Evolutionary conservation across 148 eudicot species (phyloP).

Genomic region (Camellia sinensis): DNA sequence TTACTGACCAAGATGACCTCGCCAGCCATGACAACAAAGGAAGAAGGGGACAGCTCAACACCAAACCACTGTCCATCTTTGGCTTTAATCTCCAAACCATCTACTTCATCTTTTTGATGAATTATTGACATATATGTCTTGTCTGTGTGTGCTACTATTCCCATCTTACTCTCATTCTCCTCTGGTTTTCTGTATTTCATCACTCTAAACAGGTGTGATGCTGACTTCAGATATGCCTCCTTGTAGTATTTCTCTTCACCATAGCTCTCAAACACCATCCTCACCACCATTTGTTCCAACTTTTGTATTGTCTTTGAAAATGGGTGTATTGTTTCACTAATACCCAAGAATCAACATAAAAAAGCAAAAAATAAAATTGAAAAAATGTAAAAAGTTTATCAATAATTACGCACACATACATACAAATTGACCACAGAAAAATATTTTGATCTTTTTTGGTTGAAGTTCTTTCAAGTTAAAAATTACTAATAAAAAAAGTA

Average conservation of each 20-base stretch:
- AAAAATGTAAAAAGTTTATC: neutral
- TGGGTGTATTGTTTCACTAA: constrained; percentile 29
- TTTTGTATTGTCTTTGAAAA: constrained; percentile 32
- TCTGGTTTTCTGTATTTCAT: constrained; percentile 38
- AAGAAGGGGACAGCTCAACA: constrained; percentile 37
- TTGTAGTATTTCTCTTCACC: constrained; percentile 36
- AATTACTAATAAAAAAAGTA: too few species aligned
- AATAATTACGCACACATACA: neutral
- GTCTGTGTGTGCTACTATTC: constrained; percentile 42
- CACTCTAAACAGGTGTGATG: constrained; percentile 34
- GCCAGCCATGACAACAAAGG: constrained; percentile 47
- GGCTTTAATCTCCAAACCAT: constrained; percentile 45
- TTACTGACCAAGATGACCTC: constrained; percentile 39
- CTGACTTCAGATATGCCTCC: constrained; percentile 21
- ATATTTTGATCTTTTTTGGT: too few species aligned
- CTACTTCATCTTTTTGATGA: constrained; percentile 35
- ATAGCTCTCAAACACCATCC: constrained; percentile 43
- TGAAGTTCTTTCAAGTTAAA: too few species aligned
- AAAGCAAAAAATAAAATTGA: neutral
- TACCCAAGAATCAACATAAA: neutral
- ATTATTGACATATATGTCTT: constrained; percentile 41
- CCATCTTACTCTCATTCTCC: constrained; percentile 28
- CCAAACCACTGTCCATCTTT: constrained; percentile 42
- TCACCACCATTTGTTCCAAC: constrained; percentile 36
- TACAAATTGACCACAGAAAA: too few species aligned